Evolutionary conservation across 2,329 filamentous ascomycete genomes (phyloP).

Genomic region (Colletotrichum paranaense): DNA sequence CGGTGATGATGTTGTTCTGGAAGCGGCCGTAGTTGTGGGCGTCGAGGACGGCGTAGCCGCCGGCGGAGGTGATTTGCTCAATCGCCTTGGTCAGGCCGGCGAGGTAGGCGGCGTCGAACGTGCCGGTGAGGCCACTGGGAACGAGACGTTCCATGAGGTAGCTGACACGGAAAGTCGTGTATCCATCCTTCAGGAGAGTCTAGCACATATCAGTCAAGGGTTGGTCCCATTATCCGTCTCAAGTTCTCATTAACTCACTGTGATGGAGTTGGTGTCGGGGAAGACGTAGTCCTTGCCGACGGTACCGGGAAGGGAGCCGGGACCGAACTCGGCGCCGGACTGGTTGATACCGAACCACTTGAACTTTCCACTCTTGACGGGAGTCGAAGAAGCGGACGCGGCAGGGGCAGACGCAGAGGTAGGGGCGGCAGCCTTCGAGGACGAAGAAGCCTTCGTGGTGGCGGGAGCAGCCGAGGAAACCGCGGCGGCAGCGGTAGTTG

Average conservation of each 20-base stretch:
- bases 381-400: not conserved
- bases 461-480: not conserved
- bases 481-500: not conserved
- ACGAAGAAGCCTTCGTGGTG: not conserved
- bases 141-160: conserved; percentile 68
- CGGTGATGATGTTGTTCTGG: conserved; percentile 59
- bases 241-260: conserved; percentile 39
- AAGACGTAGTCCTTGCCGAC: conserved; percentile 72
- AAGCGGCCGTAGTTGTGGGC: conserved; percentile 67
- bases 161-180: conserved; percentile 67
- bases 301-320: conserved; percentile 64
- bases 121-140: conserved; percentile 54
- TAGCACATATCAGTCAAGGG: conserved; percentile 30
- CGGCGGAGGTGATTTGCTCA: conserved; percentile 43
- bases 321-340: conserved; percentile 73
- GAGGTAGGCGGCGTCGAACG: conserved; percentile 53
- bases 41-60: conserved; percentile 60
- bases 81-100: conserved; percentile 44
- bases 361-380: conserved; percentile 41
- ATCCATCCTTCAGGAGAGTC: conserved; percentile 61
- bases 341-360: conserved; percentile 57
- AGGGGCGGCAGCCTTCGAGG: not conserved
- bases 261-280: conserved; percentile 62
- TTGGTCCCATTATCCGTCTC: not conserved
- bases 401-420: not conserved